Conservation (phyloP, 768 basidiomycete species). For the Tephrocybe sp. region DNA sequence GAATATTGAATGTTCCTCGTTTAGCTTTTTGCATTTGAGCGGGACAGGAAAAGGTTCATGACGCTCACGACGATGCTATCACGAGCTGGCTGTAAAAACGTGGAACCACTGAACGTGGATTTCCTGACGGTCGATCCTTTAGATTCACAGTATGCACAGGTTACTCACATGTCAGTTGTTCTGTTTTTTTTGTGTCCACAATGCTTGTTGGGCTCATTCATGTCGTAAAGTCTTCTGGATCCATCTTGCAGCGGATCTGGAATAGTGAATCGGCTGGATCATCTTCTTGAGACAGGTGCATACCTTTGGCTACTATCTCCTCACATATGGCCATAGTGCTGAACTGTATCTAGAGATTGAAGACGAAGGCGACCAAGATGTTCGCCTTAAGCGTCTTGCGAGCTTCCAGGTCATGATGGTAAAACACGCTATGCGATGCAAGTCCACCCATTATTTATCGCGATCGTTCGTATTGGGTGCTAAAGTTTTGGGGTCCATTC, state of each 20-base stretch:
- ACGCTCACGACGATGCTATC: conserved; percentile 84
- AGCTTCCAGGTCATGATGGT: conserved; percentile 91
- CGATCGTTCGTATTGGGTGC: conserved; percentile 1
- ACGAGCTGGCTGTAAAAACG: conserved; percentile 84
- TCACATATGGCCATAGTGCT: too few species aligned
- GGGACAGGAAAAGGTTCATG: conserved; percentile 76
- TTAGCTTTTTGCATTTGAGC: conserved; percentile 87
- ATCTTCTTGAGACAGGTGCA: conserved; percentile 73
- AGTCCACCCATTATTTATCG: conserved; percentile 21
- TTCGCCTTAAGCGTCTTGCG: conserved; percentile 80
- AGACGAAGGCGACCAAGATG: conserved; percentile 55
- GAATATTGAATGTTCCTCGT: background rate
- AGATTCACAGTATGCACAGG: conserved; percentile 58
- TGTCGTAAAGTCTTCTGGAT: conserved; percentile 70
- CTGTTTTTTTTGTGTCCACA: background rate
- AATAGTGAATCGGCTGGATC: conserved; percentile 86
- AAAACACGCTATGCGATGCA: conserved; percentile 94
- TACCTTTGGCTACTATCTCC: conserved; percentile 16
- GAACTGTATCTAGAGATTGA: conserved; percentile 45
- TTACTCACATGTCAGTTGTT: conserved; percentile 81
- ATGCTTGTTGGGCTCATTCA: conserved; percentile 2
- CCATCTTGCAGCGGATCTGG: conserved; percentile 97
- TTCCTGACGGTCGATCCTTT: conserved; percentile 79
- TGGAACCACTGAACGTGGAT: conserved; percentile 72
- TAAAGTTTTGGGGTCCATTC: conserved; percentile 5